Base-by-base conservation (phyloP, 352 stramenopile species). In the Aphanomyces astaci region DNA sequence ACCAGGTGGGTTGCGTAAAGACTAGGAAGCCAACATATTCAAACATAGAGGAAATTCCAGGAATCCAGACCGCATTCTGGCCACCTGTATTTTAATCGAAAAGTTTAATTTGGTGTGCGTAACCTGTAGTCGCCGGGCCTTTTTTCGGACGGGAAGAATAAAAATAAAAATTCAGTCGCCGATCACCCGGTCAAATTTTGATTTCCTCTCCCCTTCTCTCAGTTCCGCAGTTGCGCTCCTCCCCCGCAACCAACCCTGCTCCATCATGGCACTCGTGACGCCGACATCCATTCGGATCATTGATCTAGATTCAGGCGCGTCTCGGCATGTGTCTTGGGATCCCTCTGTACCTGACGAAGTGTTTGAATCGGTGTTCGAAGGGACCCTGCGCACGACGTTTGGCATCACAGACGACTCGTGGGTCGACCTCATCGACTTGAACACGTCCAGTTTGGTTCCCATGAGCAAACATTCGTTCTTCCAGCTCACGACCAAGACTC, bases 361-460 rank as follows among this genome's bases (percentile, higher is more conserved):
- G 10, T 94, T 94, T 70, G 85, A 92, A 71, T 81, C 74, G 59
- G 74, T 92, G 53, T 80, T 94, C 51, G 85, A 93, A 70, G 74
- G 81, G 67, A 81, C 89, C 71, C 76, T 93, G 17, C 85, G 85
- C 28, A 71, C 76, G 46, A 75, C 85, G 48, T 93, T 93, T 70
- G 82, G 82, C 63, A 82, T 93, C 22, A 88, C 82, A 62, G 85
- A 93, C 74, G 85, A 93, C 65, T 83, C 85, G 19, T 93, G 85
- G 85, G 85, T 93, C 30, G 85, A 93, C 73, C 81, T 93, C 60
- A 90, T 93, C 70, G 85, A 93, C 69, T 80, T 80, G 48, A 77
- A 80, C 65, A 91, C 90, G 72, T 88, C 81, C 57, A 88, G 81
- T 59, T 81, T 90, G 66, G 85, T 93, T 27, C 79, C 89, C 70